A percentile compares a stretch with the other conserved stretches of the same genome.
These are phyloP conservation scores for Thraustochytrium striatum DNA, from an alignment of 352 stramenopile species.

Conservation along the genomic window DNA sequence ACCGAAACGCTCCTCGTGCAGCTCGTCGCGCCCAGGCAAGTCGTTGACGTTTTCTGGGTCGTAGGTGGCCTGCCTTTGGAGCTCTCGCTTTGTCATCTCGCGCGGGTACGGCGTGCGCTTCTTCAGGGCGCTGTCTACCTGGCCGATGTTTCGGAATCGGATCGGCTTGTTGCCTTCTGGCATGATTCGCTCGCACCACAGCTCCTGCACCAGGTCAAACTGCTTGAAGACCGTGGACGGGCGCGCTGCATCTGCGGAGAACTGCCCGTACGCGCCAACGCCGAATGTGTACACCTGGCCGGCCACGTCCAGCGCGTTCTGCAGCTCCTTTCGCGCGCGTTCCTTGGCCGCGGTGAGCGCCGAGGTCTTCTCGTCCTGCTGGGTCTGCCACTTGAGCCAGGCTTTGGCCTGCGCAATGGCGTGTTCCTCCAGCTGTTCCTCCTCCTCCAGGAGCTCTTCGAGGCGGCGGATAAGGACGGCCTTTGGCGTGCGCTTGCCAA, in stretches of 20 bases:
- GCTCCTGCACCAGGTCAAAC: constrained; percentile 52
- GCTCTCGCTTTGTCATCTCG: too few relatives aligned
- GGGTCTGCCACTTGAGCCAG: constrained; percentile 66
- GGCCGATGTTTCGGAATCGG: constrained; percentile 41
- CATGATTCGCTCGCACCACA: constrained; percentile 58
- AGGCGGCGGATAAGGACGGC: constrained; percentile 75
- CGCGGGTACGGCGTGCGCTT: constrained; percentile 29
- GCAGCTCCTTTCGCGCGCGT: constrained; percentile 72
- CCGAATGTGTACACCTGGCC: constrained; percentile 88
- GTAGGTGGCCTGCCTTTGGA: too few relatives aligned
- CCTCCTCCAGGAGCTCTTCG: constrained; percentile 76
- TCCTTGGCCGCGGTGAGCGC: constrained; percentile 60
- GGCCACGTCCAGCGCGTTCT: constrained; percentile 75
- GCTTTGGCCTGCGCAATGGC: constrained; percentile 70
- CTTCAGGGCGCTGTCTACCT: not conserved
- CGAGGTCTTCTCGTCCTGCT: constrained; percentile 62
- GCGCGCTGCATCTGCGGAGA: constrained; percentile 61
- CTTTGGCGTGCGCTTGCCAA: constrained; percentile 61
- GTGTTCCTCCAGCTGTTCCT: constrained; percentile 73
- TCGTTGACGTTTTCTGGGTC: constrained; percentile 35
- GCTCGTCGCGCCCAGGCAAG: constrained; percentile 17
- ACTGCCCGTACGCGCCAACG: constrained; percentile 68
- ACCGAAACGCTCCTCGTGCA: too few relatives aligned
- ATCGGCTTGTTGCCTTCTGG: constrained; percentile 42
- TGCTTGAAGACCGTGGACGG: constrained; percentile 48